Base-by-base conservation (phyloP, 495 filamentous ascomycete genomes). In the Melanomma pulvis-pyrius region DNA sequence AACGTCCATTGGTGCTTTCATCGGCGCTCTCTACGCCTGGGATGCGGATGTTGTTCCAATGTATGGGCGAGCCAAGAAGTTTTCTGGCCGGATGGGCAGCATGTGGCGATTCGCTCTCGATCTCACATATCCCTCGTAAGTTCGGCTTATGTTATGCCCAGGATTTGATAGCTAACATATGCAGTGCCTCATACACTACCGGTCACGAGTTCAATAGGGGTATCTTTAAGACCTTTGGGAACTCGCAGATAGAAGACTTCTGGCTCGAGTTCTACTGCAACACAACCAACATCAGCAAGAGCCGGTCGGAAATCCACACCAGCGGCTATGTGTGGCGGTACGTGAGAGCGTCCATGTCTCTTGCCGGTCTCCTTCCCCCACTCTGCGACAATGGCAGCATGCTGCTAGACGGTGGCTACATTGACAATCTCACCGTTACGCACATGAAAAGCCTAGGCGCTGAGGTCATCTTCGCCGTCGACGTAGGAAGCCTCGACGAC, bases 251-350 rank as follows among this genome's bases (percentile, higher is more conserved):
- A 59, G 94, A 98, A 78, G 96, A 98, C 74, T 97, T 98, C 74
- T 98, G 94, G 94, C 85, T 98, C 17, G 92, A 96, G 63, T 98
- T 92, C 78, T 98, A 98, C 81, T 98, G 96, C 82, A 98, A 98
- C 75, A 97, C 93, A 0, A 98, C 96, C 26, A 98, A 97, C 71
- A 98, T 98, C 79, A 91, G 87, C 78, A 93, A 92, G 71, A 92
- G 88, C 39, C 86, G 92, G 8, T 85, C 86, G 2, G 92, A 98
- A 74, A 91, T 92, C 75, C 94, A 98, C 77, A 96, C 90, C 0
- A 92, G 88, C 30, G 94, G 94, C 5, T 98, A 98, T 68, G 92
- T 93, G 1, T 98, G 94, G 94, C 86, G 94, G 39, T 98, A 98
- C 73, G 88, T 98, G 12, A 85, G 94, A 24, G 94, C 94, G 2